A percentile compares a stretch with the other conserved stretches of the same genome.
These are phyloP conservation scores for Hebeloma cylindrosporum DNA, from an alignment of 768 basidiomycete species.

Conservation along the genomic window DNA sequence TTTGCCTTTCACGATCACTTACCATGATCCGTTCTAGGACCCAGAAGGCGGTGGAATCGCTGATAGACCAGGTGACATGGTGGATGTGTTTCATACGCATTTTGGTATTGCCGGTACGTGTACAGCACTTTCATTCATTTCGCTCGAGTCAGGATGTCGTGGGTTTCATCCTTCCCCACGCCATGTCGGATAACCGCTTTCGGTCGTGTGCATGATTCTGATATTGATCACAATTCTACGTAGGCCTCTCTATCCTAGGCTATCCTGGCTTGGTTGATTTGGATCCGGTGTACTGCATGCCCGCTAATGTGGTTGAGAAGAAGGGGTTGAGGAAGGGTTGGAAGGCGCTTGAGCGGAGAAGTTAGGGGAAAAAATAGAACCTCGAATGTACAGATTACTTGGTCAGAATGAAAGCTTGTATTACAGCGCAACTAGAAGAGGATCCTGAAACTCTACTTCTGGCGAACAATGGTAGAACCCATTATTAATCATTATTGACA, in stretches of 20 bases:
- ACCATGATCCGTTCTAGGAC: slow-evolving; percentile 52
- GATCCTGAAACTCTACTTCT: too few species aligned
- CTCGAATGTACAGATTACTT: too few species aligned
- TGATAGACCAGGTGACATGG: slow-evolving; percentile 90
- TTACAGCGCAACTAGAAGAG: too few species aligned
- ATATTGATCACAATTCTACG: neutral
- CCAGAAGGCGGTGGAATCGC: slow-evolving; percentile 89
- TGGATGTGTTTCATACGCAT: slow-evolving; percentile 95
- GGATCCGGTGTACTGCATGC: slow-evolving; percentile 98
- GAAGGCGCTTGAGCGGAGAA: slow-evolving; percentile 45
- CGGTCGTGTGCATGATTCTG: too few species aligned
- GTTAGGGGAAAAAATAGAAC: too few species aligned
- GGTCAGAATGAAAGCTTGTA: too few species aligned
- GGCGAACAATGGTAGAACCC: too few species aligned
- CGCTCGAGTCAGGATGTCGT: too few species aligned
- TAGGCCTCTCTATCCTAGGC: slow-evolving; percentile 85
- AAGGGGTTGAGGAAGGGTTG: slow-evolving; percentile 70
- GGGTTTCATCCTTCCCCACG: too few species aligned
- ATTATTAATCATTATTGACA: too few species aligned
- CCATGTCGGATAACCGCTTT: too few species aligned
- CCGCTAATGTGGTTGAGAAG: slow-evolving; percentile 66
- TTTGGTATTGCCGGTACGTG: slow-evolving; percentile 88
- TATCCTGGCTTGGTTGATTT: slow-evolving; percentile 82
- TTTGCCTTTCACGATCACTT: neutral
- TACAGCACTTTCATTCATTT: too few species aligned